phyloP scores from a whole-genome alignment of 169 alveolate genomes.

The Cyclospora cayetanensis region DNA sequence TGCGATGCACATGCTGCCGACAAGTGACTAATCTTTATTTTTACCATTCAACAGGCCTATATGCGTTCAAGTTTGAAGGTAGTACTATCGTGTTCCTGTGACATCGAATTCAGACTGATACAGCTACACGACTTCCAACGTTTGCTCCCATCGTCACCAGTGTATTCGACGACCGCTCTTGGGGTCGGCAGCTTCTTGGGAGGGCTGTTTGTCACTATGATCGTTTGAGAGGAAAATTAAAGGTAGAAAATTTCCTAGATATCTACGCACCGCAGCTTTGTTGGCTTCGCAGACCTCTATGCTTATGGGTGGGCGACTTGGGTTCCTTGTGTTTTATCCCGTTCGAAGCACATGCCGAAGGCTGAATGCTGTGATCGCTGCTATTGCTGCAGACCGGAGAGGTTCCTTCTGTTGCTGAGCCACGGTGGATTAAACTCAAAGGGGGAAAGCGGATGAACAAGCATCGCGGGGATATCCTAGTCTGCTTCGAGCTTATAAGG shows the following conservation, averaged over 20 bases:
- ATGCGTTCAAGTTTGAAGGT: neutral
- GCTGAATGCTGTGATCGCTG: neutral
- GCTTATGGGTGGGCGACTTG: neutral
- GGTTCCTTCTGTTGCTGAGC: constrained; percentile 75
- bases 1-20: no score
- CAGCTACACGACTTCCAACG: constrained; percentile 79
- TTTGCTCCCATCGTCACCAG: constrained; percentile 78
- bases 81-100: neutral
- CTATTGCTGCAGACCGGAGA: constrained; percentile 50
- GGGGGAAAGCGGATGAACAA: constrained; percentile 74
- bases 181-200: constrained; percentile 80
- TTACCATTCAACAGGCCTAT: no score
- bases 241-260: constrained; percentile 14
- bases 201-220: constrained; percentile 80
- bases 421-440: constrained; percentile 88
- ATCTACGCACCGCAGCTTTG: neutral
- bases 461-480: constrained; percentile 80
- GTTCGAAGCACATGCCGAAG: neutral
- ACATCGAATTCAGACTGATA: constrained; percentile 72
- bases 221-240: constrained; percentile 69
- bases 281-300: neutral
- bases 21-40: no score
- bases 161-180: constrained; percentile 76
- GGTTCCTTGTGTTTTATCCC: neutral
- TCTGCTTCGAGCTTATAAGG: constrained; percentile 85